Evolutionary conservation across 495 filamentous ascomycete species (phyloP), one percentile per base, ranked within the genome.

Genomic region (Massariosphaeria phaeospora): DNA sequence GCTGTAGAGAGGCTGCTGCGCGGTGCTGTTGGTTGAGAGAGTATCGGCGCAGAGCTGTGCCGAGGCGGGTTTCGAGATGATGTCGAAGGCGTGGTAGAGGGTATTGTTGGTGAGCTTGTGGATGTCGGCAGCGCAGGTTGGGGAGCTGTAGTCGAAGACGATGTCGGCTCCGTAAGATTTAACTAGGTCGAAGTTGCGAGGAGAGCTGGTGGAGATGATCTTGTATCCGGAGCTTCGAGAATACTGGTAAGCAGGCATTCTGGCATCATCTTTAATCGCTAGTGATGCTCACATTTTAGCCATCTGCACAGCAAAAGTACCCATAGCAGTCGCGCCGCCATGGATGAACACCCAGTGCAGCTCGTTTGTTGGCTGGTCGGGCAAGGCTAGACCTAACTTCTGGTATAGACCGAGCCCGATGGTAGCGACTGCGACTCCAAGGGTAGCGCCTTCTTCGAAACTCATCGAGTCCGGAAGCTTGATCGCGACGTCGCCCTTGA

Each of bases 131-230:
- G 5, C 44, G 11, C 44, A 47, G 24, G 24, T 33, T 4, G 44
- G 44, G 4, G 44, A 47, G 18, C 11, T 5, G 44, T 47, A 47
- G 27, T 47, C 44, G 44, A 47, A 47, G 12, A 7, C 5, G 17
- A 27, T 27, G 4, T 30, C 44, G 8, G 27, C 44, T 30, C 44
- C 44, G 26, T 47, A 47, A 21, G 44, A 47, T 20, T 47, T 20
- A 21, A 7, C 5, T 3, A 47, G 27, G 18, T n/a, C 44, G 17
- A 9, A 9, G 26, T 47, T 47, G n/a, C 3, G 5, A 7, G 44
- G 27, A 4, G 44, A 47, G 44, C 44, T 31, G 24, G 44, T 47
- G 8, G 17, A 24, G 8, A 47, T 33, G 44, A 13, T 13, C 13
- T 4, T 30, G 12, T 11, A 30, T 6, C 44, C 44, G 44, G 44